phyloP scores from a whole-genome alignment of 305 asterid genomes.

The Fraxinus velutina region DNA sequence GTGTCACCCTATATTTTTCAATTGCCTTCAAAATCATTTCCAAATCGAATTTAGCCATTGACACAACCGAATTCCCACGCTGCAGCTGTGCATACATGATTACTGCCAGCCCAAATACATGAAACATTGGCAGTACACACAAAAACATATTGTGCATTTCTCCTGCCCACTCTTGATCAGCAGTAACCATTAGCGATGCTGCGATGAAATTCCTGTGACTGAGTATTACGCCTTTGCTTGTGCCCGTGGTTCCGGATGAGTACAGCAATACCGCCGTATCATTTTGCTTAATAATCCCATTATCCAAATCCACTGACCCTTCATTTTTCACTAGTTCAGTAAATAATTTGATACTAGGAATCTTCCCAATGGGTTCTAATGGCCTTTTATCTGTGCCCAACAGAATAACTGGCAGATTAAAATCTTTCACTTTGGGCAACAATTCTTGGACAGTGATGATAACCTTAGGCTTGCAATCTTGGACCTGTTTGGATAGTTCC shows the following conservation, averaged over 20 bases:
- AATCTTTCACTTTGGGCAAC: slow-evolving; percentile 50
- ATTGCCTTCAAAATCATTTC: slow-evolving; percentile 55
- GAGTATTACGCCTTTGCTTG: slow-evolving; percentile 78
- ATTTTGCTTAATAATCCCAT: slow-evolving; percentile 33
- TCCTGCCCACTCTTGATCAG: slow-evolving; percentile 59
- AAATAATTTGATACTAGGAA: slow-evolving; percentile 36
- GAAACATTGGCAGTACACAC: slow-evolving; percentile 90
- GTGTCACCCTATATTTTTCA: slow-evolving; percentile 59
- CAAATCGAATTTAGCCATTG: slow-evolving; percentile 70
- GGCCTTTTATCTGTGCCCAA: slow-evolving; percentile 27
- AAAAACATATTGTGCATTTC: slow-evolving; percentile 52
- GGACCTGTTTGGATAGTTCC: slow-evolving; percentile 69
- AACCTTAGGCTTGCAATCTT: slow-evolving; percentile 66
- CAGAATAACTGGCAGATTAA: slow-evolving; percentile 55
- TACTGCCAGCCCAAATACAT: slow-evolving; percentile 78
- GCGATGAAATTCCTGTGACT: slow-evolving; percentile 76
- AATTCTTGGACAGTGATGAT: slow-evolving; percentile 57
- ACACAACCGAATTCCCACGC: slow-evolving; percentile 68
- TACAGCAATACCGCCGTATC: slow-evolving; percentile 77
- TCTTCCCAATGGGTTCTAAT: slow-evolving; percentile 16
- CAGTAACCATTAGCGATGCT: slow-evolving; percentile 53
- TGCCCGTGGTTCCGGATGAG: slow-evolving; percentile 91
- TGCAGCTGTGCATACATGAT: slow-evolving; percentile 75
- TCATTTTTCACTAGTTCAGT: slow-evolving; percentile 44
- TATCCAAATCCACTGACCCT: slow-evolving; percentile 43